Evolutionary conservation across 192 early-diverging fungal species (phyloP).

Genomic region (Dissophora globulifera): DNA sequence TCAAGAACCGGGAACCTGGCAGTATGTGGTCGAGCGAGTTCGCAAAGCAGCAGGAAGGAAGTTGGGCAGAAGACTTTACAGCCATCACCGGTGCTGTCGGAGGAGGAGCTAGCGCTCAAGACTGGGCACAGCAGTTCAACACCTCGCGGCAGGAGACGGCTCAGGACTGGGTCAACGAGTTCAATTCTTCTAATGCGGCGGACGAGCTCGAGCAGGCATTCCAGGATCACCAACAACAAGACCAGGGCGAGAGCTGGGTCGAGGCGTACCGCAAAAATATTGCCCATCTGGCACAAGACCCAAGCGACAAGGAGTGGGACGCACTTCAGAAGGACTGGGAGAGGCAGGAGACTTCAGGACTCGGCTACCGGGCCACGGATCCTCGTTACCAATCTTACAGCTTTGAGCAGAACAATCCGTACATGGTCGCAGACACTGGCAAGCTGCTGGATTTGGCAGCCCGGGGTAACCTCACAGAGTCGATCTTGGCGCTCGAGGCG

Average conservation of each 20-base stretch:
- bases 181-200: conserved; percentile 55
- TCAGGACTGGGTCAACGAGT: conserved; percentile 59
- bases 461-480: conserved; percentile 80
- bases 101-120: conserved; percentile 50
- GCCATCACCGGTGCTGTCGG: conserved; percentile 55
- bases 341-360: conserved; percentile 43
- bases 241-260: conserved; percentile 73
- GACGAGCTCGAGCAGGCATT: conserved; percentile 56
- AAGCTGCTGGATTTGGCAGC: conserved; percentile 62
- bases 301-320: conserved; percentile 76
- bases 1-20: conserved; percentile 59
- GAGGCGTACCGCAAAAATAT: conserved; percentile 76
- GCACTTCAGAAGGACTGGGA: conserved; percentile 80
- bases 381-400: conserved; percentile 75
- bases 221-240: conserved; percentile 64
- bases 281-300: conserved; percentile 67
- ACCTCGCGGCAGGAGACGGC: conserved; percentile 12
- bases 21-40: conserved; percentile 66
- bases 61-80: conserved; percentile 72
- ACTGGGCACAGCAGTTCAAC: conserved; percentile 60
- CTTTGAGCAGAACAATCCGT: conserved; percentile 84
- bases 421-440: conserved; percentile 58
- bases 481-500: conserved; percentile 93
- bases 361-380: conserved; percentile 64
- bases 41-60: conserved; percentile 64